Conservation (phyloP, 805 yeast species). For the Yamadazyma olivae region DNA sequence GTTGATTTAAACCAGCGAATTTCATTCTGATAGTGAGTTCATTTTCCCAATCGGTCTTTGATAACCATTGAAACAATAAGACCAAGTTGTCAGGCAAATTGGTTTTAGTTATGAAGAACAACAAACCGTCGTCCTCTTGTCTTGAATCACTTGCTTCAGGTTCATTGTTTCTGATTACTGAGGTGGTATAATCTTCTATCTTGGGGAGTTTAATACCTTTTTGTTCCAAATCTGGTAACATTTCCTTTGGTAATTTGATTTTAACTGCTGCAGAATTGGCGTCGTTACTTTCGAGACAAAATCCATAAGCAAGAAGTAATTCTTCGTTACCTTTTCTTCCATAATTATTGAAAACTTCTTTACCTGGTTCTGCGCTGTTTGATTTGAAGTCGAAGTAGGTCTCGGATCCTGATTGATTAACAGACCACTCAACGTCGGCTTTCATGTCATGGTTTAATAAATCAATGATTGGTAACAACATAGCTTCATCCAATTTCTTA, state of each 20-base stretch:
- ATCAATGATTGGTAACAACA: slow-evolving; percentile 78
- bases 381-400: slow-evolving; percentile 42
- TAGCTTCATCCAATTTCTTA: slow-evolving; percentile 46
- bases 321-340: slow-evolving; percentile 90
- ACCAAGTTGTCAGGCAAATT: slow-evolving; percentile 44
- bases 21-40: slow-evolving; percentile 49
- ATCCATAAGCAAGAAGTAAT: slow-evolving; percentile 78
- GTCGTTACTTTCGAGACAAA: slow-evolving; percentile 53
- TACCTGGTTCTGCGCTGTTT: slow-evolving; percentile 28
- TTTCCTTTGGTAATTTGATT: slow-evolving; percentile 46
- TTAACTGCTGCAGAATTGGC: slow-evolving; percentile 61
- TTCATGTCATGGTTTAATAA: slow-evolving; percentile 68
- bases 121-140: slow-evolving; percentile 23
- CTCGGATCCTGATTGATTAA: slow-evolving; percentile 9
- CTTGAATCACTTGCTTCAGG: not conserved
- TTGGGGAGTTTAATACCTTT: slow-evolving; percentile 38
- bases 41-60: slow-evolving; percentile 47
- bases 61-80: slow-evolving; percentile 52
- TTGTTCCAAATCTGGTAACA: slow-evolving; percentile 25
- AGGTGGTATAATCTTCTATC: slow-evolving; percentile 36
- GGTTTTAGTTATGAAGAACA: slow-evolving; percentile 37
- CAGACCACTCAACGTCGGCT: slow-evolving; percentile 64
- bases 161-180: slow-evolving; percentile 18
- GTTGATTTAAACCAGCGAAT: slow-evolving; percentile 58
- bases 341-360: slow-evolving; percentile 73